These are phyloP conservation scores for Ceratobasidium sp. DNA, from an alignment of 1,284 basidiomycete species.

Conservation along the genomic window DNA sequence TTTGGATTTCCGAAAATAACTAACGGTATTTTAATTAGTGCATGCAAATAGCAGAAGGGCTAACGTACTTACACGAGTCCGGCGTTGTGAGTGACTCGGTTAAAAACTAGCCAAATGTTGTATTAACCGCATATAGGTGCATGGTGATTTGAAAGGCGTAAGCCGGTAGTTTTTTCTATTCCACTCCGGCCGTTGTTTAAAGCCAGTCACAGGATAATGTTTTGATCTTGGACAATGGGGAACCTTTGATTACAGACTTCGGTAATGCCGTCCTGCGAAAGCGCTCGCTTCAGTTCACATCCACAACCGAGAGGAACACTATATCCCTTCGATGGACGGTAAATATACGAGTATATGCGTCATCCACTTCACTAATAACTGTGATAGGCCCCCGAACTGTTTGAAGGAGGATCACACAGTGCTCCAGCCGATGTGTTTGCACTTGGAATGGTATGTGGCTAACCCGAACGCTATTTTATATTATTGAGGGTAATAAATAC, in stretches of 20 bases:
- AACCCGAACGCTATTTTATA: no score
- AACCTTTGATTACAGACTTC: constrained; percentile 8
- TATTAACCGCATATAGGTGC: neutral
- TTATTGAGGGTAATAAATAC: no score
- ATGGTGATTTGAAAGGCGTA: constrained; percentile 34
- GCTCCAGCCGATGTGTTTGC: neutral
- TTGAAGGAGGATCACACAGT: neutral
- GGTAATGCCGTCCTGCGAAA: constrained; percentile 1
- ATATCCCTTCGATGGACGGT: constrained; percentile 18
- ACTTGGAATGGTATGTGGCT: constrained; percentile 1
- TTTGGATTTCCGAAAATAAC: neutral
- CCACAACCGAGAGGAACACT: neutral
- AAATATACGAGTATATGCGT: neutral
- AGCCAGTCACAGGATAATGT: no score
- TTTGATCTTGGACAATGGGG: no score
- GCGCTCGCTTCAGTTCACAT: constrained; percentile 6
- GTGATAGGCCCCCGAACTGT: constrained; percentile 5
- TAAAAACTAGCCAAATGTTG: no score
- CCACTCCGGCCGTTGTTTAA: neutral
- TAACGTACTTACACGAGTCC: constrained; percentile 12
- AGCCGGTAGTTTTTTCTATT: neutral
- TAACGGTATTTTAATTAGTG: neutral
- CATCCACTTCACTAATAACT: neutral
- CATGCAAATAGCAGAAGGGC: constrained; percentile 6
- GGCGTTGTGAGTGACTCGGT: constrained; percentile 9